Base-by-base conservation (phyloP, 2,329 filamentous ascomycete genomes). In the Fusarium praegraminearum region DNA sequence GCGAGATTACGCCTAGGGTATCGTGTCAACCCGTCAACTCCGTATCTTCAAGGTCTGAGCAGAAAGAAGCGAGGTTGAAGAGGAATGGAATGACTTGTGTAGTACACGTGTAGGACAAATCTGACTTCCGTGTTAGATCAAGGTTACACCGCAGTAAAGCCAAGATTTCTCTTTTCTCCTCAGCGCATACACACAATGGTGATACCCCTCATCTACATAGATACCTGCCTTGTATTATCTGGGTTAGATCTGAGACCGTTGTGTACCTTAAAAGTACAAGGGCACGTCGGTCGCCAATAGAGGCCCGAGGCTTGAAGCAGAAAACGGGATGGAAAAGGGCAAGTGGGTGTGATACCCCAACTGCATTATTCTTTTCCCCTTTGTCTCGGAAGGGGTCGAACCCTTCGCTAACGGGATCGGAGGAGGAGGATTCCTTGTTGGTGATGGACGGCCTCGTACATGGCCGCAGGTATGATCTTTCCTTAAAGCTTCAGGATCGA, bases 371-470 rank as follows among this genome's bases (percentile, higher is more conserved):
- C 18, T 20, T 41, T 50, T 20, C 18, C 35, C 22, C 22, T 33
- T 24, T 50, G 41, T 55, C 32, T 49, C 38, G 22, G 52, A 20
- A 26, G 18, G 38, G 30, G 24, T 38, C 28, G 24, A 67, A 69
- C 62, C 62, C 69, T 68, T 67, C 62, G 65, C 65, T 71, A 56
- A 57, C 58, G 65, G 65, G 28, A 56, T 28, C 24, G n/a, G 22
- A 56, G 30, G 47, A 24, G 20, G 38, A 24, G 40, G 24, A 6
- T 16, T 18, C 41, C 41, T 28, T 28, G 41, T 30, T 30, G 18
- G 26, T 46, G 26, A 30, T n/a, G 15, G 26, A 20, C 43, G 26
- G 16, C 9, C 26, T 46, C 43, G 20, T 28, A 12, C 13, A 46
- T 30, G 18, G 26, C 26, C 12, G 26, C 22, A 20, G 18, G 28